Conservation (phyloP, 192 early-diverging fungal genomes). For the Backusella macrospora region DNA sequence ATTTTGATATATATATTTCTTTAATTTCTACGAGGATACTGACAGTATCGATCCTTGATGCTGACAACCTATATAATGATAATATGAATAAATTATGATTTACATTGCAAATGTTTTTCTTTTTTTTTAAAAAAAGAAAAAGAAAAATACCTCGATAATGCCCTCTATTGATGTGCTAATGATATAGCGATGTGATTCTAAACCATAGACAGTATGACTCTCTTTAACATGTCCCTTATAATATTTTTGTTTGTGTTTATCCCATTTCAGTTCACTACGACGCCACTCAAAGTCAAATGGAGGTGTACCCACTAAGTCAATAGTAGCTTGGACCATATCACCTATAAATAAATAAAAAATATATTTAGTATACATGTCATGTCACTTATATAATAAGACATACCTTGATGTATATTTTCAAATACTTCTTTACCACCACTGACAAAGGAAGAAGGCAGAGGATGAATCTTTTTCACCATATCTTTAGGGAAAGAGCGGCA, state of each 20-base stretch:
- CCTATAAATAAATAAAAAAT: background rate
- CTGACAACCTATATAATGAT: slow-evolving; percentile 25
- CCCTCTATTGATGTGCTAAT: slow-evolving; percentile 47
- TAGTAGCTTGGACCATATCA: slow-evolving; percentile 43
- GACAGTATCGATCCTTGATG: slow-evolving; percentile 41
- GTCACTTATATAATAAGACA: background rate
- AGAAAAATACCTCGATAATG: slow-evolving; percentile 39
- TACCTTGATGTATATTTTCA: slow-evolving; percentile 48
- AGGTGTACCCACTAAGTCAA: slow-evolving; percentile 47
- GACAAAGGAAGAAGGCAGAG: slow-evolving; percentile 43
- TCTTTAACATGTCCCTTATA: slow-evolving; percentile 43
- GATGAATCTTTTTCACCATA: slow-evolving; percentile 41
- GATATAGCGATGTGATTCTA: slow-evolving; percentile 38
- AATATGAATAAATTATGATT: background rate
- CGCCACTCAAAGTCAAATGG: slow-evolving; percentile 53
- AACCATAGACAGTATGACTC: slow-evolving; percentile 38
- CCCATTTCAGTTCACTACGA: slow-evolving; percentile 43
- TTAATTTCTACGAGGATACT: slow-evolving; percentile 31
- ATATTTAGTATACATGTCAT: background rate
- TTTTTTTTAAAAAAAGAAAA: background rate
- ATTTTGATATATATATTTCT: background rate
- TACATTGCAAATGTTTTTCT: background rate
- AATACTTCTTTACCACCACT: slow-evolving; percentile 47
- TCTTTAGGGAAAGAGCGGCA: slow-evolving; percentile 43
- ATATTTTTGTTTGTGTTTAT: slow-evolving; percentile 34